A percentile compares a stretch with the other conserved stretches of the same genome.
Evolutionary conservation across 805 yeast genomes (phyloP).

Genomic region (Zygotorulaspora danielsina): DNA sequence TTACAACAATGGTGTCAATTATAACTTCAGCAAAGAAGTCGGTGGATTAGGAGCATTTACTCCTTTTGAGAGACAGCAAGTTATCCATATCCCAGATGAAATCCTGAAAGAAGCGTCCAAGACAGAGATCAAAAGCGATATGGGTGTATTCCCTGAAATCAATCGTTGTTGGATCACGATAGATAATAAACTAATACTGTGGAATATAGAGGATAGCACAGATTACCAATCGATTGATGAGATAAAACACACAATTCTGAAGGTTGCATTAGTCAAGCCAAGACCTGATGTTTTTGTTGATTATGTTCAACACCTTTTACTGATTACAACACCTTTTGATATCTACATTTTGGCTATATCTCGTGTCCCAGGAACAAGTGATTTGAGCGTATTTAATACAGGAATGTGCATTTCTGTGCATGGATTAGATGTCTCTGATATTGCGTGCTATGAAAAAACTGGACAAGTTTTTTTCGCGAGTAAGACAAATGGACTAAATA

Average conservation of each 20-base stretch:
- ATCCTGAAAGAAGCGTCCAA: conserved; percentile 68
- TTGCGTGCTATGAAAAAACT: conserved; percentile 55
- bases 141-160: conserved; percentile 81
- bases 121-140: conserved; percentile 61
- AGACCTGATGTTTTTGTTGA: conserved; percentile 75
- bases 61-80: conserved; percentile 71
- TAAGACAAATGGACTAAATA: conserved; percentile 65
- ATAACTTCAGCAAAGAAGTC: conserved; percentile 55
- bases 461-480: conserved; percentile 84
- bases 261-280: conserved; percentile 77
- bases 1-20: conserved; percentile 57
- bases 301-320: conserved; percentile 63
- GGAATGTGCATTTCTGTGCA: conserved; percentile 74
- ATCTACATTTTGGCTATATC: conserved; percentile 74
- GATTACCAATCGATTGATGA: conserved; percentile 82
- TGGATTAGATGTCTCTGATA: conserved; percentile 67
- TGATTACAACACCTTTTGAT: conserved; percentile 77
- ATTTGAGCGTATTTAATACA: conserved; percentile 72
- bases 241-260: conserved; percentile 67
- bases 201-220: conserved; percentile 66
- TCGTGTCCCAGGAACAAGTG: conserved; percentile 40
- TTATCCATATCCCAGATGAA: conserved; percentile 73
- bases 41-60: conserved; percentile 49
- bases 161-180: conserved; percentile 81
- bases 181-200: conserved; percentile 75